A percentile compares a stretch with the other conserved stretches of the same genome.
Evolutionary conservation across 2,329 filamentous ascomycete genomes (phyloP).

Genomic region (Phaeosphaeriaceae sp.): DNA sequence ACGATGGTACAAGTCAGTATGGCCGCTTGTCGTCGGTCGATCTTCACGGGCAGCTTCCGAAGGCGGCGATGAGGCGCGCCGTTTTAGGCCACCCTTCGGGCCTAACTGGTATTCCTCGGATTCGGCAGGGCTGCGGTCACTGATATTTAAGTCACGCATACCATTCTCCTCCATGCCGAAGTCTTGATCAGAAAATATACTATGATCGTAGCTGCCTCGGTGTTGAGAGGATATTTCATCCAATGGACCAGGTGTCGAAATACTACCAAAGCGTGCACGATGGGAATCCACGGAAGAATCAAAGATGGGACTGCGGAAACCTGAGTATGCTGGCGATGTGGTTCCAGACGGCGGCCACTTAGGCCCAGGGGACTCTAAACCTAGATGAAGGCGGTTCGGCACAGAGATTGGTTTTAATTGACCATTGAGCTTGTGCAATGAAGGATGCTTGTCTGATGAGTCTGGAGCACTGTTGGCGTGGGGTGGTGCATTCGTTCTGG

Average conservation of each 20-base stretch:
- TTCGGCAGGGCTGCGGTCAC: constrained; percentile 58
- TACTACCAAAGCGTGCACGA: constrained; percentile 55
- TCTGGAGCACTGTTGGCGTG: constrained; percentile 46
- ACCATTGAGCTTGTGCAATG: constrained; percentile 50
- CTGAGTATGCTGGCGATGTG: constrained; percentile 52
- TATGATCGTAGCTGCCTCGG: constrained; percentile 68
- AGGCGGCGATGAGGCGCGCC: constrained; percentile 69
- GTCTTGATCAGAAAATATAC: constrained; percentile 58
- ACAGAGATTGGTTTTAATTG: constrained; percentile 55
- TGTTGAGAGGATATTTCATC: constrained; percentile 63
- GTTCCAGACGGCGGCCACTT: constrained; percentile 52
- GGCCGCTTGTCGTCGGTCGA: constrained; percentile 50
- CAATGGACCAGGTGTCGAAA: constrained; percentile 52
- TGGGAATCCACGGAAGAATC: constrained; percentile 41
- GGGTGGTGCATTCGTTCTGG: constrained; percentile 48
- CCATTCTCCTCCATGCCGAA: constrained; percentile 61
- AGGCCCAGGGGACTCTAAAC: constrained; percentile 48
- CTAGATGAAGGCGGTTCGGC: constrained; percentile 50
- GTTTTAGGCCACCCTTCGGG: constrained; percentile 64
- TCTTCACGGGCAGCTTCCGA: constrained; percentile 60
- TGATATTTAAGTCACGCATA: constrained; percentile 60
- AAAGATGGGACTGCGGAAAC: constrained; percentile 52
- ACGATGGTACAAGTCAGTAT: constrained; percentile 60
- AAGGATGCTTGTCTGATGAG: constrained; percentile 44
- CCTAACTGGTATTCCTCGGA: constrained; percentile 52